Evolutionary conservation across 2,329 filamentous ascomycete genomes (phyloP).

Genomic region (Ilyonectria sp.): DNA sequence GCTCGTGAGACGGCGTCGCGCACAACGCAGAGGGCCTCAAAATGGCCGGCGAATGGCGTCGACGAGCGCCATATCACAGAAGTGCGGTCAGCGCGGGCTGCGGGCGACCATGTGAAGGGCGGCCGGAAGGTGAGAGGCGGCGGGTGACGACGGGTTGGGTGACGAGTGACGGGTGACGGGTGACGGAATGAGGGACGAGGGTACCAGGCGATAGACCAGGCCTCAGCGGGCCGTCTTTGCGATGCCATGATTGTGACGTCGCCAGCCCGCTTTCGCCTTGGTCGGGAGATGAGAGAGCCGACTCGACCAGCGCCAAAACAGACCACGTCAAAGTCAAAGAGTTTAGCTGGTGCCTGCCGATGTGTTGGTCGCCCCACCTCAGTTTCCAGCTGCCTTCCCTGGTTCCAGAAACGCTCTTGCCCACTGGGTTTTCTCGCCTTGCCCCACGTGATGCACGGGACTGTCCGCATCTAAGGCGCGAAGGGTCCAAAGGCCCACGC

Average conservation of each 20-base stretch:
- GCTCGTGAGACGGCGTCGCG: slow-evolving; percentile 28
- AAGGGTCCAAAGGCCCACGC: slow-evolving; percentile 7
- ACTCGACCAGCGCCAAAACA: background rate
- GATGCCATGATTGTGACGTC: slow-evolving; percentile 29
- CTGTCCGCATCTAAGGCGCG: slow-evolving; percentile 13
- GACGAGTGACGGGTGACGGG: background rate
- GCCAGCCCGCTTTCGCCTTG: slow-evolving; percentile 23
- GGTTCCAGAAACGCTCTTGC: slow-evolving; percentile 22
- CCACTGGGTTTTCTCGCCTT: slow-evolving; percentile 24
- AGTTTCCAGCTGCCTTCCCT: slow-evolving; percentile 39
- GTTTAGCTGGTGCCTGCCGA: slow-evolving; percentile 20
- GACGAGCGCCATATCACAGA: slow-evolving; percentile 26
- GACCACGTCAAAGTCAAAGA: slow-evolving; percentile 24
- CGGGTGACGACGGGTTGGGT: background rate
- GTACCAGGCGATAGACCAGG: background rate
- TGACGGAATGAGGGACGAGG: slow-evolving; percentile 2
- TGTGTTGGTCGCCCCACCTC: slow-evolving; percentile 28
- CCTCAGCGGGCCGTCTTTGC: slow-evolving; percentile 17
- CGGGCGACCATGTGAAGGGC: slow-evolving; percentile 6
- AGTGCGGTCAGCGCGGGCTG: slow-evolving; percentile 31
- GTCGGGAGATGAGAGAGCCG: slow-evolving; percentile 22
- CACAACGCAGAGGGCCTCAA: slow-evolving; percentile 35
- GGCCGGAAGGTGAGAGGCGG: background rate
- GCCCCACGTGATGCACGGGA: slow-evolving; percentile 42
- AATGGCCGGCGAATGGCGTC: slow-evolving; percentile 42